Evolutionary conservation across 1,284 basidiomycete genomes (phyloP), one percentile per base, ranked within the genome.

Genomic region (Sporisorium exsertum): DNA sequence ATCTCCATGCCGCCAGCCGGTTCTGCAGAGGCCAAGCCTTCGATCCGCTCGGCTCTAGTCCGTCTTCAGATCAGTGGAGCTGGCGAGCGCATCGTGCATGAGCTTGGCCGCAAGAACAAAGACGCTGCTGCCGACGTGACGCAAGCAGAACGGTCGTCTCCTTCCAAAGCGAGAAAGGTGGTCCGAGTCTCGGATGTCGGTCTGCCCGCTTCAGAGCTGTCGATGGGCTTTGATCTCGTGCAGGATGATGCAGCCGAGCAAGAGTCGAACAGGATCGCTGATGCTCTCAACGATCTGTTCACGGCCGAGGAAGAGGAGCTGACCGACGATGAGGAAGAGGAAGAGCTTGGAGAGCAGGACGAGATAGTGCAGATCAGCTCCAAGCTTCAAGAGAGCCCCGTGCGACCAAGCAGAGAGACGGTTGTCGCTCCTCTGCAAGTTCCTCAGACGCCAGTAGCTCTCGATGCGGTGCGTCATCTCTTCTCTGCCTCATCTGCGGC

Each of bases 261-360:
- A 20, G 65, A 66, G 2, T 60, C 57, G 18, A 55, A 63, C 29
- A 35, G 35, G 43, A 72, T 77, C 42, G 65, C 69, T 1, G 52
- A 52, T 4, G 74, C 74, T 3, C 62, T 77, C 53, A 50, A 77
- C 45, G 53, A 64, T 26, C 69, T 77, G 27, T 77, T 77, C 54
- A 55, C 56, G 4, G 69, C 65, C 15, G 74, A 69, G 54, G 50
- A 68, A 8, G 66, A 65, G 20, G 62, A 77, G 32, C 47, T 64
- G 6, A 77, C 74, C n/a, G 74, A 77, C 45, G 72, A 74, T 22
- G 72, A 74, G 42, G 54, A 54, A 8, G 65, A 67, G n/a, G 59
- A 63, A 3, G 61, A 58, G 33, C 45, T 45, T 6, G 67, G 64
- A 9, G 53, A 71, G 42, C 55, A 75, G 24, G 72, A 69, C 7